Conservation (phyloP, 192 early-diverging fungal species). For the Coemansia sp. region DNA sequence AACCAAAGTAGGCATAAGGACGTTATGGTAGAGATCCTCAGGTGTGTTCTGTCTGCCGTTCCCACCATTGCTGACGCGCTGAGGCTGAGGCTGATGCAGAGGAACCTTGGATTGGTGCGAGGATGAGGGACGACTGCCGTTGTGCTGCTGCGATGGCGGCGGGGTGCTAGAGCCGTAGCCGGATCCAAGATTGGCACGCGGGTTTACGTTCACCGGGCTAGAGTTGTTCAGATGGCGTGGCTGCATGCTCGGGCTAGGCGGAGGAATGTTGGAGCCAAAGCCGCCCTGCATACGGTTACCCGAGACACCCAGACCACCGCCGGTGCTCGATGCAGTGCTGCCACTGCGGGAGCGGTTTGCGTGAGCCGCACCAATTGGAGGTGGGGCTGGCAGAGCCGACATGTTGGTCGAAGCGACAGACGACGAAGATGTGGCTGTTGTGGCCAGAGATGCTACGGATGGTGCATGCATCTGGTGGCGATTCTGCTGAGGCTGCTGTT, state of each 20-base stretch:
- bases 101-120: constrained; percentile 30
- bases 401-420: constrained; percentile 16
- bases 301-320: constrained; percentile 13
- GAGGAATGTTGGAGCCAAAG: constrained; percentile 41
- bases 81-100: constrained; percentile 30
- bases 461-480: constrained; percentile 5
- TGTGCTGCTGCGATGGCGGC: constrained; percentile 8
- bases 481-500: constrained; percentile 4
- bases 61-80: constrained; percentile 21
- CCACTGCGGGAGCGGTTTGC: constrained; percentile 49
- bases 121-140: constrained; percentile 45
- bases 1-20: constrained; percentile 50
- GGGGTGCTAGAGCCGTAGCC: constrained; percentile 32
- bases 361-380: constrained; percentile 34
- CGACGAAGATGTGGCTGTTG: constrained; percentile 8
- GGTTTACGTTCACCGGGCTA: constrained; percentile 28
- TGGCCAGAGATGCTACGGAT: constrained; percentile 14
- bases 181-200: constrained; percentile 28
- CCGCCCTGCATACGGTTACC: constrained; percentile 24
- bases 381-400: constrained; percentile 48
- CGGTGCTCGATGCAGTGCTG: constrained; percentile 46
- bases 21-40: constrained; percentile 51
- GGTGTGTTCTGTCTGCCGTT: constrained; percentile 35
- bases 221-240: constrained; percentile 40
- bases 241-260: constrained; percentile 44